Evolutionary conservation across 2,329 filamentous ascomycete genomes (phyloP).

Genomic region (Xylaria polymorpha): DNA sequence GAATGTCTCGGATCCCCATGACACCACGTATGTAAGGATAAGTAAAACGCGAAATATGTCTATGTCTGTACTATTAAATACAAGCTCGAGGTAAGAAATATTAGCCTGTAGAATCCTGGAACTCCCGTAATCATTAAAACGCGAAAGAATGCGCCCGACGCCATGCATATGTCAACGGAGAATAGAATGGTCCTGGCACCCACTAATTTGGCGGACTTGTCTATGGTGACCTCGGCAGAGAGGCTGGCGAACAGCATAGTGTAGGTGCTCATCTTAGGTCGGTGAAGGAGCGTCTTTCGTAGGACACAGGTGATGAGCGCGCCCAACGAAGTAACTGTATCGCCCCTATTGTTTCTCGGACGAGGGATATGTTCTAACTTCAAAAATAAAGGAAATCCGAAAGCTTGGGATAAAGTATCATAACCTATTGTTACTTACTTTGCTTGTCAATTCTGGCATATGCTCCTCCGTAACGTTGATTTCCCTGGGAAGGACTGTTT

Average conservation of each 20-base stretch:
- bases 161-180: not conserved
- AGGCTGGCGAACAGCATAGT: conserved; percentile 56
- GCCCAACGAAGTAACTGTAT: not conserved
- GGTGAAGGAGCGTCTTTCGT: conserved; percentile 29
- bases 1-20: too few species aligned
- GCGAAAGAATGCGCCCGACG: not conserved
- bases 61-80: too few species aligned
- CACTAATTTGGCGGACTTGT: conserved; percentile 47
- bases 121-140: not conserved
- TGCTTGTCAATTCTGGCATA: conserved; percentile 7
- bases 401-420: too few species aligned
- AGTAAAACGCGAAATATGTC: too few species aligned
- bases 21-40: too few species aligned
- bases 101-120: not conserved
- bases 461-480: conserved; percentile 18
- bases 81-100: too few species aligned
- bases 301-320: conserved; percentile 24
- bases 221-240: conserved; percentile 51
- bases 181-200: conserved; percentile 22
- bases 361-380: not conserved
- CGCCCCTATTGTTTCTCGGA: not conserved
- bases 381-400: too few species aligned
- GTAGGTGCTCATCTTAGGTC: conserved; percentile 48
- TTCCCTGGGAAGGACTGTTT: conserved; percentile 26
- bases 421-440: conserved; percentile 17